Percentiles rank a stretch among this genome's conserved stretches.
Conservation (phyloP, 2,329 filamentous ascomycete species). For the Colletotrichum euphorbiae region DNA sequence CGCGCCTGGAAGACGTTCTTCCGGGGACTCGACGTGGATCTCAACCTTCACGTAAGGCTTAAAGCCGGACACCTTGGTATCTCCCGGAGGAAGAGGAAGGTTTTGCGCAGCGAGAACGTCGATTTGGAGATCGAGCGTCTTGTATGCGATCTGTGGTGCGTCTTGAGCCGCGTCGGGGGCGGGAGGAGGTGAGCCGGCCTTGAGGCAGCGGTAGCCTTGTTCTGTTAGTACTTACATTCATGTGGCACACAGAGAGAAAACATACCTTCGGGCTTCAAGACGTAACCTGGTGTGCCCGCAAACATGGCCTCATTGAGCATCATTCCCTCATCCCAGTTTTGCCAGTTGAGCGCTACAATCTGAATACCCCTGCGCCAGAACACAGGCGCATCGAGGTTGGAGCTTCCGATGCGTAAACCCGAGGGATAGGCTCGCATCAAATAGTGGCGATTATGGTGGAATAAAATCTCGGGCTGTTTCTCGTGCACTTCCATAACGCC, state of each 20-base stretch:
- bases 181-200: slow-evolving; percentile 41
- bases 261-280: slow-evolving; percentile 81
- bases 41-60: slow-evolving; percentile 87
- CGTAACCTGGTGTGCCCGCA: slow-evolving; percentile 82
- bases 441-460: slow-evolving; percentile 83
- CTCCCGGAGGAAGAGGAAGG: slow-evolving; percentile 72
- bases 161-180: slow-evolving; percentile 9
- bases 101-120: slow-evolving; percentile 82
- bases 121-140: slow-evolving; percentile 76
- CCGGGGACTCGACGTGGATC: slow-evolving; percentile 80
- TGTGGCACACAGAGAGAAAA: background rate
- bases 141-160: slow-evolving; percentile 56
- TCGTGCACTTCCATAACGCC: slow-evolving; percentile 71
- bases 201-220: slow-evolving; percentile 54
- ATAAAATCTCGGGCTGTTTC: slow-evolving; percentile 66
- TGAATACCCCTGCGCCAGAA: slow-evolving; percentile 93
- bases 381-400: slow-evolving; percentile 84
- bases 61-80: slow-evolving; percentile 67
- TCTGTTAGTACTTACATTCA: background rate
- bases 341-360: slow-evolving; percentile 94
- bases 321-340: slow-evolving; percentile 90
- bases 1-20: slow-evolving; percentile 53
- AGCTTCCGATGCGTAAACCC: slow-evolving; percentile 82
- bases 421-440: slow-evolving; percentile 92
- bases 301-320: slow-evolving; percentile 98